phyloP scores from a whole-genome alignment of 805 yeast species.

The Kodamaea kakaduensis region DNA sequence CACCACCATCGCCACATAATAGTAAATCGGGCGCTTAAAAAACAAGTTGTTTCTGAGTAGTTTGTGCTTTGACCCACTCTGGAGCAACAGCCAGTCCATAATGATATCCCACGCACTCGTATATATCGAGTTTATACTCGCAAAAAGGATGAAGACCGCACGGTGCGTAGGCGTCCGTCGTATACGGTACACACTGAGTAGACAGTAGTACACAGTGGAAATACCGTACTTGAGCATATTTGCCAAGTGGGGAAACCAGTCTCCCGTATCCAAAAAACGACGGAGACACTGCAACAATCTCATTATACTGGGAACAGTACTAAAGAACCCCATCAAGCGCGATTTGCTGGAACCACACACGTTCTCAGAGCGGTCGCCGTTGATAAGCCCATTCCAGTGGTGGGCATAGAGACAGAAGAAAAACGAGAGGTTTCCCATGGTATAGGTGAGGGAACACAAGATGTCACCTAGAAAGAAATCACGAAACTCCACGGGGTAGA shows the following conservation, averaged over 20 bases:
- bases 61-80: constrained; percentile 52
- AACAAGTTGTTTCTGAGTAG: constrained; percentile 71
- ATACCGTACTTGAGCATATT: constrained; percentile 76
- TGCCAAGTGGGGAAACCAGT: constrained; percentile 93
- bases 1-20: constrained; percentile 68
- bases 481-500: constrained; percentile 91
- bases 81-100: constrained; percentile 94
- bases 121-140: constrained; percentile 64
- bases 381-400: constrained; percentile 58
- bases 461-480: constrained; percentile 94
- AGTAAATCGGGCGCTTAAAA: constrained; percentile 51
- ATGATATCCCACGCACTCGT: constrained; percentile 83
- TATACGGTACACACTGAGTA: constrained; percentile 76
- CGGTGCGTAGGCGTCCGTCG: constrained; percentile 39
- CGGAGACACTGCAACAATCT: constrained; percentile 86
- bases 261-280: constrained; percentile 90
- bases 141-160: constrained; percentile 68
- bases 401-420: constrained; percentile 79
- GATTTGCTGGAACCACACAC: constrained; percentile 78
- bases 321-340: constrained; percentile 73
- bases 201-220: constrained; percentile 63
- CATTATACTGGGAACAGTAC: constrained; percentile 85
- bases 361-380: constrained; percentile 29
- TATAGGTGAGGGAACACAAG: constrained; percentile 81
- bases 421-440: constrained; percentile 79